Conservation (phyloP, 352 stramenopile genomes). For the Globisporangium abappressorium region DNA sequence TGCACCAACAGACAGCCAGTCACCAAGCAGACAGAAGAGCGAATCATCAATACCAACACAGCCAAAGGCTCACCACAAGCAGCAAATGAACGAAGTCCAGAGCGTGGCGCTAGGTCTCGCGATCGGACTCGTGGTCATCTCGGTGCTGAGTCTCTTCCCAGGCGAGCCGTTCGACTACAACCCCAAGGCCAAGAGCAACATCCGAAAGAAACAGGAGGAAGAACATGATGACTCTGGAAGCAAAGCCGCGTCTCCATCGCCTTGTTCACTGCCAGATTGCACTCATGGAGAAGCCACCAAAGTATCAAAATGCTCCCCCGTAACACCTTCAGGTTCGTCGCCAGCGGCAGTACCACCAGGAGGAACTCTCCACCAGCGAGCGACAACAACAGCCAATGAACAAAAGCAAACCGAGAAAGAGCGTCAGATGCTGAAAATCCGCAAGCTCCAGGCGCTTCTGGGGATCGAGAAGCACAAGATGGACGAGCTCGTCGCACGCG, state of each 20-base stretch:
- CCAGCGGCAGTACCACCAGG: background rate
- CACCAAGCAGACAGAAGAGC: too few species aligned
- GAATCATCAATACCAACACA: too few species aligned
- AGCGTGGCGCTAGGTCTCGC: constrained; percentile 38
- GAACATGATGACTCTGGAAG: background rate
- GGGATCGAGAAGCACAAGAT: constrained; percentile 45
- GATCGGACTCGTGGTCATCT: constrained; percentile 43
- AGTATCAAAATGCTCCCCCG: background rate
- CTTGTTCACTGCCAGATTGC: background rate
- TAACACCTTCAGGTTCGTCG: background rate
- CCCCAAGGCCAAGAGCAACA: background rate
- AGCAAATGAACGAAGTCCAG: constrained; percentile 42
- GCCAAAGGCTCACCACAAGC: too few species aligned
- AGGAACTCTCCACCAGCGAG: background rate
- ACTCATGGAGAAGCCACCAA: background rate
- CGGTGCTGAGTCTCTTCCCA: constrained; percentile 41
- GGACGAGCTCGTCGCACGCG: constrained; percentile 34
- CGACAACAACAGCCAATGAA: background rate
- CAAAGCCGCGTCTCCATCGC: background rate
- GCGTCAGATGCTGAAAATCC: constrained; percentile 35
- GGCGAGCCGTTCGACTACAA: constrained; percentile 63
- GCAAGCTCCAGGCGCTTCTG: constrained; percentile 59
- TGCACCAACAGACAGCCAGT: too few species aligned
- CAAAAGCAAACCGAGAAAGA: constrained; percentile 29
- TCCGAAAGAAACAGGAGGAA: constrained; percentile 4